phyloP scores from a whole-genome alignment of 1,284 basidiomycete genomes.

The Puccinia horiana region DNA sequence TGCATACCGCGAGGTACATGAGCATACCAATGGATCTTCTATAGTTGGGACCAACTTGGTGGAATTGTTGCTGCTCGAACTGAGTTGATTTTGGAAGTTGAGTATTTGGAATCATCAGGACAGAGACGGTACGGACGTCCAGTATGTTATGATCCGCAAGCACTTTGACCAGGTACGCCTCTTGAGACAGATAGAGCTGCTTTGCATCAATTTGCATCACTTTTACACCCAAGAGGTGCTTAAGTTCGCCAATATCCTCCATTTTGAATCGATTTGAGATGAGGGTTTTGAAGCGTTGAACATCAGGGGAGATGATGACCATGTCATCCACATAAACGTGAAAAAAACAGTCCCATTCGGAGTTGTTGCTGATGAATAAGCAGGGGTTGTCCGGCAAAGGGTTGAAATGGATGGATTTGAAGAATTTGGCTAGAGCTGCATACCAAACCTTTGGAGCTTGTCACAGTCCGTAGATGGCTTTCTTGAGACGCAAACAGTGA shows the following conservation, averaged over 20 bases:
- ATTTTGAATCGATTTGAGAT: not conserved
- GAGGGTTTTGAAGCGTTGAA: conserved; percentile 8
- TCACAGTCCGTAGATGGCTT: not conserved
- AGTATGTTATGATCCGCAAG: not conserved
- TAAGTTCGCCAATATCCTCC: conserved; percentile 5
- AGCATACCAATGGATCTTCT: not conserved
- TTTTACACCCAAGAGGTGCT: not conserved
- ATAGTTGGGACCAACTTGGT: not conserved
- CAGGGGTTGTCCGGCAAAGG: not conserved
- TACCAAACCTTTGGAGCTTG: not conserved
- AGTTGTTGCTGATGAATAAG: not conserved
- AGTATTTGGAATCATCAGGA: not conserved
- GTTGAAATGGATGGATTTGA: not conserved
- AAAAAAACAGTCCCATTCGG: not conserved
- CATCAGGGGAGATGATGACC: not conserved
- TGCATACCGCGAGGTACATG: conserved; percentile 10
- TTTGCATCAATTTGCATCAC: not conserved
- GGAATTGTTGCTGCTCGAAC: not conserved
- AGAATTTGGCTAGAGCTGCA: not conserved
- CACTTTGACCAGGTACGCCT: not conserved
- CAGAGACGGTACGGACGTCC: not conserved
- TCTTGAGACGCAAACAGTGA: not conserved
- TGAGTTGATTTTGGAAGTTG: not conserved
- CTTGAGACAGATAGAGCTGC: not conserved
- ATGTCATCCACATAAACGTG: too few species aligned